Percentiles rank a stretch among this genome's conserved stretches.
Evolutionary conservation across 2,329 filamentous ascomycete species (phyloP).

Genomic region (Colletotrichum kahawae): DNA sequence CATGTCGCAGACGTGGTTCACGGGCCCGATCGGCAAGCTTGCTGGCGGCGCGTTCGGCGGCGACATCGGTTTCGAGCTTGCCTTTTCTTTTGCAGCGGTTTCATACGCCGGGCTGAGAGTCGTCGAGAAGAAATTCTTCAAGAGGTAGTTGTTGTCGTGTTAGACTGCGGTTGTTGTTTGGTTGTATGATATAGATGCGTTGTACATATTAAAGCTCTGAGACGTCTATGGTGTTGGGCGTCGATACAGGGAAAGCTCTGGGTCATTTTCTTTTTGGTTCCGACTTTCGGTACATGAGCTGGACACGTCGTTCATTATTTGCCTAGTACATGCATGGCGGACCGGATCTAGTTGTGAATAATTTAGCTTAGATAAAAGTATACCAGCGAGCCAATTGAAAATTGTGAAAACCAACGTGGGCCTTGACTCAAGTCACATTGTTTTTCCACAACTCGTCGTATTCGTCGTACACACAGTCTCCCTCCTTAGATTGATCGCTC

Average conservation of each 20-base stretch:
- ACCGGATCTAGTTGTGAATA: not conserved
- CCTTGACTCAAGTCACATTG: not conserved
- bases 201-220: not conserved
- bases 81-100: conserved; percentile 62
- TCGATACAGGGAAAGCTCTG: not conserved
- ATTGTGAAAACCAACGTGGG: not conserved
- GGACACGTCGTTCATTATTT: not conserved
- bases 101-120: conserved; percentile 57
- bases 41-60: conserved; percentile 57
- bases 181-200: not conserved
- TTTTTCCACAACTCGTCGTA: not conserved
- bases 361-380: not conserved
- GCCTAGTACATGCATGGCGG: not conserved
- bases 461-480: not conserved
- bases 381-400: not conserved
- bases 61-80: conserved; percentile 64
- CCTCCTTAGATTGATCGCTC: not conserved
- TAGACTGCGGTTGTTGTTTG: not conserved
- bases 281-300: not conserved
- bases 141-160: conserved; percentile 31
- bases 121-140: conserved; percentile 44
- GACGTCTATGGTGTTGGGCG: not conserved
- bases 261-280: not conserved
- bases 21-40: conserved; percentile 68
- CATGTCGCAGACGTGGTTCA: conserved; percentile 74